phyloP scores from a whole-genome alignment of 169 alveolate species.

The Cryptosporidium sp. region DNA sequence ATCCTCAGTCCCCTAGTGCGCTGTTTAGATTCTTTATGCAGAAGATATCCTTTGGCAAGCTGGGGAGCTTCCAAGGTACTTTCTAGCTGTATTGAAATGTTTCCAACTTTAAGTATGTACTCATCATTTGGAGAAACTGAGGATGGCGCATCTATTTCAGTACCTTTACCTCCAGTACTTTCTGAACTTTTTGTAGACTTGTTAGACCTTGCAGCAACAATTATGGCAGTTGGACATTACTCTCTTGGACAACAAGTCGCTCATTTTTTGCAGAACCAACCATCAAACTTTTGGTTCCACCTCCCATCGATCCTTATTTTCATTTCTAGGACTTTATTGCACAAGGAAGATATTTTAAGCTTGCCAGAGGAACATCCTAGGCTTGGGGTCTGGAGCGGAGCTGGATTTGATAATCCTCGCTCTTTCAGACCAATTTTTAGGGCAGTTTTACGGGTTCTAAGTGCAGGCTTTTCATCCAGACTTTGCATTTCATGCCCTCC shows the following conservation, averaged over 20 bases:
- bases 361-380: slow-evolving; percentile 27
- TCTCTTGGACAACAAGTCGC: slow-evolving; percentile 71
- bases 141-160: slow-evolving; percentile 4
- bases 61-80: slow-evolving; percentile 76
- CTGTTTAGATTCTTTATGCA: slow-evolving; percentile 55
- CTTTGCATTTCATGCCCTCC: slow-evolving; percentile 58
- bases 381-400: slow-evolving; percentile 62
- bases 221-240: slow-evolving; percentile 72
- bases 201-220: slow-evolving; percentile 70
- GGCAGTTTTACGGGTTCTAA: slow-evolving; percentile 42
- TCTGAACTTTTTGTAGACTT: slow-evolving; percentile 71
- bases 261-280: slow-evolving; percentile 69
- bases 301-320: slow-evolving; percentile 61
- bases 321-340: slow-evolving; percentile 30
- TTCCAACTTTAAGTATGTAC: slow-evolving; percentile 71
- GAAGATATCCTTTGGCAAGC: slow-evolving; percentile 74
- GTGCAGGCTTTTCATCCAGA: slow-evolving; percentile 45
- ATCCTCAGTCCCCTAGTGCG: slow-evolving; percentile 57
- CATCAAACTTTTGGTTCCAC: slow-evolving; percentile 73
- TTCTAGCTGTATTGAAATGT: slow-evolving; percentile 74
- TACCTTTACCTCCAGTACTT: slow-evolving; percentile 59
- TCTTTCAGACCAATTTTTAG: slow-evolving; percentile 46
- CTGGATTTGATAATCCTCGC: slow-evolving; percentile 59
- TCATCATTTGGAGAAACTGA: slow-evolving; percentile 70
- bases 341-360: neutral